Evolutionary conservation across 805 yeast genomes (phyloP).

Genomic region (Teunomyces panamensis): DNA sequence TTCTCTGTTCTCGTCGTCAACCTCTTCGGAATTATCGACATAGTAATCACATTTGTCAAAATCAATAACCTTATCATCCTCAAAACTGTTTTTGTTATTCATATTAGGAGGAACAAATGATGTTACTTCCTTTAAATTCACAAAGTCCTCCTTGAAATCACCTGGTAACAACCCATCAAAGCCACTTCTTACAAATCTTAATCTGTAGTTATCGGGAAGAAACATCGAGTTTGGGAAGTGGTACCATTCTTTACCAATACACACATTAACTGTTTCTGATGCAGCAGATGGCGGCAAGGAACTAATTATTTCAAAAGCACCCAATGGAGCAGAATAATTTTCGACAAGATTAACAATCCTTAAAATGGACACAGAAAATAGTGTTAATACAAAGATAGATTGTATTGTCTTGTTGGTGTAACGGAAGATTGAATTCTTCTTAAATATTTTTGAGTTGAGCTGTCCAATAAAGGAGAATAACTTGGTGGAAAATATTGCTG

Average conservation of each 20-base stretch:
- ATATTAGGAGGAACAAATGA: constrained; percentile 57
- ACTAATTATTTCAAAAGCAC: constrained; percentile 9
- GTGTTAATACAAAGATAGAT: constrained; percentile 27
- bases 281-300: constrained; percentile 1
- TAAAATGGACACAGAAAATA: constrained; percentile 32
- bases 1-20: constrained; percentile 37
- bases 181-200: constrained; percentile 69
- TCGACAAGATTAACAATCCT: constrained; percentile 59
- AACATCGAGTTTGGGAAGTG: constrained; percentile 88
- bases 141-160: constrained; percentile 57
- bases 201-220: constrained; percentile 58
- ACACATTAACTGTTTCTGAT: constrained; percentile 45
- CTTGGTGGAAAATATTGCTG: constrained; percentile 46
- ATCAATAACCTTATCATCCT: constrained; percentile 50
- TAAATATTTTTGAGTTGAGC: constrained; percentile 5
- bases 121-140: constrained; percentile 25
- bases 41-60: constrained; percentile 62
- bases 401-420: constrained; percentile 9
- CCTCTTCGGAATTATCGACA: constrained; percentile 54
- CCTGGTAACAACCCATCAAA: constrained; percentile 89
- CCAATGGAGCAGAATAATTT: constrained; percentile 74
- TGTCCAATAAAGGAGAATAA: constrained; percentile 9
- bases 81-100: constrained; percentile 74
- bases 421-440: constrained; percentile 2
- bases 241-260: constrained; percentile 96